These are phyloP conservation scores for Rubia balearica DNA, from an alignment of 305 asterid species.

Conservation along the genomic window DNA sequence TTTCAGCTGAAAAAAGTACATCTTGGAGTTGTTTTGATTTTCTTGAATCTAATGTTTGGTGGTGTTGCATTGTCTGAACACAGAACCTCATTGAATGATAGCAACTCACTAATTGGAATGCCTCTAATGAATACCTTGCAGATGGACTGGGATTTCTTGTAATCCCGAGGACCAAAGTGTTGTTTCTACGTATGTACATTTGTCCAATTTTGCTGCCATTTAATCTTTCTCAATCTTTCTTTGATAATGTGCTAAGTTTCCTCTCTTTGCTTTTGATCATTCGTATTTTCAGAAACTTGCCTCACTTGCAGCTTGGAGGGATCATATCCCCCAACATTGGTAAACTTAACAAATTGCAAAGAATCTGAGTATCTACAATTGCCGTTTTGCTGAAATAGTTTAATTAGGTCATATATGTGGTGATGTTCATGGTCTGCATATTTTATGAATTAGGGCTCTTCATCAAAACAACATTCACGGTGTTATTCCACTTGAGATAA, in stretches of 20 bases:
- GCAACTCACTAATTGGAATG: slow-evolving; percentile 69
- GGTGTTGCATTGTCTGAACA: slow-evolving; percentile 71
- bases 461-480: slow-evolving; percentile 91
- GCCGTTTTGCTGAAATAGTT: neutral
- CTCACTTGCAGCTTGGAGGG: slow-evolving; percentile 86
- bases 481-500: slow-evolving; percentile 62
- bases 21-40: neutral
- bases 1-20: slow-evolving; percentile 1
- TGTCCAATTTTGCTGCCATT: neutral
- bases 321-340: slow-evolving; percentile 73
- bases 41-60: slow-evolving; percentile 1
- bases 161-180: slow-evolving; percentile 70
- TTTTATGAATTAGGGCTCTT: slow-evolving; percentile 55
- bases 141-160: slow-evolving; percentile 89
- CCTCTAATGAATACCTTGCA: slow-evolving; percentile 66
- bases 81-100: slow-evolving; percentile 69
- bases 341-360: slow-evolving; percentile 58
- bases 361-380: slow-evolving; percentile 51
- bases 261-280: neutral
- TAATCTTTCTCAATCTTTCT: neutral
- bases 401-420: neutral
- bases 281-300: slow-evolving; percentile 53
- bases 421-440: slow-evolving; percentile 10
- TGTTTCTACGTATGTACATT: slow-evolving; percentile 52
- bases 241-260: neutral